Percentiles rank a stretch among this genome's conserved stretches.
These are phyloP conservation scores for Leucocoprinus birnbaumii DNA, from an alignment of 768 basidiomycete genomes.

Conservation along the genomic window DNA sequence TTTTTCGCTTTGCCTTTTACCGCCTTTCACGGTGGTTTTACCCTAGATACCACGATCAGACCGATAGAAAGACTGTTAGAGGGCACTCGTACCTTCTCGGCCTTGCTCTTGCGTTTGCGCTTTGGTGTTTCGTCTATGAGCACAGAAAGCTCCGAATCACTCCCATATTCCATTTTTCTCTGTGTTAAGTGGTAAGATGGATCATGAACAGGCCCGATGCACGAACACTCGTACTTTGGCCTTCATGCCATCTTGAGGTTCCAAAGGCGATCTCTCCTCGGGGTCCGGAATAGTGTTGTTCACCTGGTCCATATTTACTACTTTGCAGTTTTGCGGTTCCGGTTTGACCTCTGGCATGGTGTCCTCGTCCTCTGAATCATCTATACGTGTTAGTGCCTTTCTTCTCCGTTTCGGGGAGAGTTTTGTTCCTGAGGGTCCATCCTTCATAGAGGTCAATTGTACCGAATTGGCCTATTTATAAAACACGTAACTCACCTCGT, in stretches of 20 bases:
- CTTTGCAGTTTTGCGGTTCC: background rate
- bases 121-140: slow-evolving; percentile 59
- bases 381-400: background rate
- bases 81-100: slow-evolving; percentile 19
- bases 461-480: background rate
- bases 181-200: background rate
- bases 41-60: background rate
- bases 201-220: background rate
- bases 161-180: slow-evolving; percentile 25
- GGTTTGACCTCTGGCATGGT: slow-evolving; percentile 8
- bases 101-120: slow-evolving; percentile 35
- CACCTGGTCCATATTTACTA: background rate
- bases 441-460: background rate
- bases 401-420: background rate
- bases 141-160: slow-evolving; percentile 60
- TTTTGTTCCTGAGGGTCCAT: background rate
- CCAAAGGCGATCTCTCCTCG: no score
- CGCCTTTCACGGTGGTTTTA: slow-evolving; percentile 13
- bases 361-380: slow-evolving; percentile 3
- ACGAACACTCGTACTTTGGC: background rate
- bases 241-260: background rate
- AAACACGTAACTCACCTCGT: background rate
- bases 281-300: background rate
- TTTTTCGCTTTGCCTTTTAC: slow-evolving; percentile 23
- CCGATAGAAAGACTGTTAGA: background rate